Conservation (phyloP, 306 rosid genomes). For the Gastrolobium villosum region DNA sequence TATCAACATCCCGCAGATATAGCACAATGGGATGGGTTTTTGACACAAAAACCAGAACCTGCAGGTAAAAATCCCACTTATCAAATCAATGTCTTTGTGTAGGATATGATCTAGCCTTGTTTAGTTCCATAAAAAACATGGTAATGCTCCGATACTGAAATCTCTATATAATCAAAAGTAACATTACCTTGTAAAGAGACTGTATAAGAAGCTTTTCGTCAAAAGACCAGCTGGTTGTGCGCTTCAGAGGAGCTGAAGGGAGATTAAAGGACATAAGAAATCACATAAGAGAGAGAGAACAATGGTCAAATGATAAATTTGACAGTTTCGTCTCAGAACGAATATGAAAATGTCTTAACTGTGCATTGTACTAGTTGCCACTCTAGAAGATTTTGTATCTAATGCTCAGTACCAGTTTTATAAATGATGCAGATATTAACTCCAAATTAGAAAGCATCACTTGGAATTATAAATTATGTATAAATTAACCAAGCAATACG, state of each 20-base stretch:
- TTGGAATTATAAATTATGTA: neutral
- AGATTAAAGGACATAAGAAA: constrained; percentile 6
- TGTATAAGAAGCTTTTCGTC: constrained; percentile 91
- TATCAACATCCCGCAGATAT: constrained; percentile 85
- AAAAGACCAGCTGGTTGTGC: constrained; percentile 87
- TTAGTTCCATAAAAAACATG: constrained; percentile 22
- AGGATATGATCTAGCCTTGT: constrained; percentile 14
- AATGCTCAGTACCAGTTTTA: constrained; percentile 6
- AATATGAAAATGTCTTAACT: neutral
- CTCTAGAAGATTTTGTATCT: constrained; percentile 1
- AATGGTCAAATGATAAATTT: neutral
- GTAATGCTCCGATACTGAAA: neutral
- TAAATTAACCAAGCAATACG: neutral
- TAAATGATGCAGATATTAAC: constrained; percentile 3
- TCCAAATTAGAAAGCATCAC: constrained; percentile 19
- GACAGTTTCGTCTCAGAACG: neutral
- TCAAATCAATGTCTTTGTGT: constrained; percentile 20
- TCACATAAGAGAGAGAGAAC: neutral
- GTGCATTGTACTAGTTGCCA: neutral
- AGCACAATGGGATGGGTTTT: constrained; percentile 82
- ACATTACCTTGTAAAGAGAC: constrained; percentile 80
- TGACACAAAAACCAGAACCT: constrained; percentile 79
- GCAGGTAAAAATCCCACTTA: constrained; percentile 47
- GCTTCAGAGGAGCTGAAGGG: constrained; percentile 71
- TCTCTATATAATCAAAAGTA: neutral